Evolutionary conservation across 306 rosid genomes (phyloP).

Genomic region (Malus sylvestris): DNA sequence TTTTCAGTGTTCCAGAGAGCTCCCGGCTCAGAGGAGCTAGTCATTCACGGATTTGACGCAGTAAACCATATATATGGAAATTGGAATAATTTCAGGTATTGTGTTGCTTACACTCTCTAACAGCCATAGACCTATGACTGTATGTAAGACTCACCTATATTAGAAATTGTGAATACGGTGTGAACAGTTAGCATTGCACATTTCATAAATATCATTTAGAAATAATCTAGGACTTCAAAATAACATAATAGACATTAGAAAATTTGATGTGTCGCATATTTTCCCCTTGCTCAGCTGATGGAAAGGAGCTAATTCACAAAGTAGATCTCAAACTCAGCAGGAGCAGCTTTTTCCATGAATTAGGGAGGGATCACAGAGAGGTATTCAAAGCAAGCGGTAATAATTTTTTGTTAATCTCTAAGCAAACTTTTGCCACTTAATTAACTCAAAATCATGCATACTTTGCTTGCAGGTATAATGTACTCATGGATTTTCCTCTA

Average conservation of each 20-base stretch:
- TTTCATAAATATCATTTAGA: too few species aligned
- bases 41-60: constrained; percentile 46
- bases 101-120: too few species aligned
- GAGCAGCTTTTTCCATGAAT: constrained; percentile 49
- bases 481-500: constrained; percentile 62
- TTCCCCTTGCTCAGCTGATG: constrained; percentile 44
- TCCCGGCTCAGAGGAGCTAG: constrained; percentile 52
- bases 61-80: constrained; percentile 39
- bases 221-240: too few species aligned
- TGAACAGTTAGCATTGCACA: too few species aligned
- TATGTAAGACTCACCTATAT: too few species aligned
- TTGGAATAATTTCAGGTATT: constrained; percentile 70
- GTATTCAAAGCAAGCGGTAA: constrained; percentile 17
- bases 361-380: constrained; percentile 59
- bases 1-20: constrained; percentile 36
- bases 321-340: constrained; percentile 49
- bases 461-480: constrained; percentile 41
- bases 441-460: not conserved
- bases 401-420: not conserved
- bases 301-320: constrained; percentile 44
- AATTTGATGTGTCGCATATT: not conserved
- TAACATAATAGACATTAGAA: not conserved
- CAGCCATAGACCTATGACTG: too few species aligned
- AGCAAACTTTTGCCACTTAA: not conserved
- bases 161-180: too few species aligned